A percentile compares a stretch with the other conserved stretches of the same genome.
phyloP scores from a whole-genome alignment of 2,329 filamentous ascomycete species.

The Xylariomycetidae sp. region DNA sequence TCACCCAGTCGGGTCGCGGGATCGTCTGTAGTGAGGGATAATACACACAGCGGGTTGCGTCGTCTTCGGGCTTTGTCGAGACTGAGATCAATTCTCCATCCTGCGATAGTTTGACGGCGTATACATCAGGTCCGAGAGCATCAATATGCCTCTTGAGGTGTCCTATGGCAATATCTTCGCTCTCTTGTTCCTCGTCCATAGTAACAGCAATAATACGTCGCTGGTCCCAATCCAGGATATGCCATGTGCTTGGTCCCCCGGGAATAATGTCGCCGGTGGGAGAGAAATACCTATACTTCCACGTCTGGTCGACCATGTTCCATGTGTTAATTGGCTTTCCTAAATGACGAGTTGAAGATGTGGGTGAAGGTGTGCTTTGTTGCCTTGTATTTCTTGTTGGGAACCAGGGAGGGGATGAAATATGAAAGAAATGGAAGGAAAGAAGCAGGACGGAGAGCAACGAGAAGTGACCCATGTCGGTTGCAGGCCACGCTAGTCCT shows the following conservation, averaged over 20 bases:
- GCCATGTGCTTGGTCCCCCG: constrained; percentile 11
- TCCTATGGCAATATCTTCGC: neutral
- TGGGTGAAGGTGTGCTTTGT: too few relatives aligned
- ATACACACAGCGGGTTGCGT: neutral
- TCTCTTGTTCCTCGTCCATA: neutral
- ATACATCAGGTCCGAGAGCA: neutral
- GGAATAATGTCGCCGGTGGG: neutral
- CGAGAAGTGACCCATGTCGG: too few relatives aligned
- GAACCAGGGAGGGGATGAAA: too few relatives aligned
- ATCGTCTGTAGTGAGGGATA: neutral
- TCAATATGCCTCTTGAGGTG: too few relatives aligned
- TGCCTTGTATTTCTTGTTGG: too few relatives aligned
- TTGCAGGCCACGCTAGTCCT: too few relatives aligned
- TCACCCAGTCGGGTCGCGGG: neutral
- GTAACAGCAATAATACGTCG: neutral
- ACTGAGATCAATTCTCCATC: neutral
- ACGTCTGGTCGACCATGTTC: too few relatives aligned
- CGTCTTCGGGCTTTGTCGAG: neutral
- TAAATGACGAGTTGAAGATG: too few relatives aligned
- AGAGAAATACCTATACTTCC: neutral
- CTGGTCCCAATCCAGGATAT: constrained; percentile 17
- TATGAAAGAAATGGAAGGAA: too few relatives aligned
- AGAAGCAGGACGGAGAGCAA: too few relatives aligned
- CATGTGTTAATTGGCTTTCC: too few relatives aligned
- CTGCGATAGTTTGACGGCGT: neutral